Base-by-base conservation (phyloP, 1,284 basidiomycete species). In the Limonomyces culmigenus region DNA sequence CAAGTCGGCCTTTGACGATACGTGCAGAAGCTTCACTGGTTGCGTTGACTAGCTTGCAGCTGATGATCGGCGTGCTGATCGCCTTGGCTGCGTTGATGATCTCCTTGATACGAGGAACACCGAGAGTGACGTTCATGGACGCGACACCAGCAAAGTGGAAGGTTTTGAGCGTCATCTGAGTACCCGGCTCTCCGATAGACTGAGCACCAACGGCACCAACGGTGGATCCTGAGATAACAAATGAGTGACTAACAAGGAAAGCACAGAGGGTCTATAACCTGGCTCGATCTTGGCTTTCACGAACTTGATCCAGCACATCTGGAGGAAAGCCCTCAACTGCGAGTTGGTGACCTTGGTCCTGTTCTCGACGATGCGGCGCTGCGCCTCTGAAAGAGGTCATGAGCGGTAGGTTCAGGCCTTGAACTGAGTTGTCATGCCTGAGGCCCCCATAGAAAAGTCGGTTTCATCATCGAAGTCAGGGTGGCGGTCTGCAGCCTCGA, bases 61-160 rank as follows among this genome's bases (percentile, higher is more conserved):
- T 92, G 54, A 99, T 98, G 53, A 99, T 97, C 1, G 95, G 95
- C 3, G 95, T 98, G 48, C 86, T 93, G 59, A 99, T 98, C 32
- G 68, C 58, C 59, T 97, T 98, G 29, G 93, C 88, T 3, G 92
- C 95, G 48, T 98, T 99, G 66, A 99, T 98, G 49, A 98, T 98
- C 58, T 99, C 95, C 59, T 98, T 98, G 62, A 99, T 98, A 54
- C 95, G 92, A 16, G 95, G 95, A 10, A 98, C 95, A 66, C 95
- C 95, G 29, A 98, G 74, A 1, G 95, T 99, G 46, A 99, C 89
- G 61, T 97, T 98, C 95, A 98, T 99, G 23, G 92, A 95, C 10
- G 95, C 95, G 44, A 99, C 92, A 65, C 95, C 95, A 50, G 95
- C 95, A 60, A 98, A 98, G 67, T 99, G 95, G 76, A 99, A 99